Conservation (phyloP, 805 yeast genomes). For the Ogataea henricii region DNA sequence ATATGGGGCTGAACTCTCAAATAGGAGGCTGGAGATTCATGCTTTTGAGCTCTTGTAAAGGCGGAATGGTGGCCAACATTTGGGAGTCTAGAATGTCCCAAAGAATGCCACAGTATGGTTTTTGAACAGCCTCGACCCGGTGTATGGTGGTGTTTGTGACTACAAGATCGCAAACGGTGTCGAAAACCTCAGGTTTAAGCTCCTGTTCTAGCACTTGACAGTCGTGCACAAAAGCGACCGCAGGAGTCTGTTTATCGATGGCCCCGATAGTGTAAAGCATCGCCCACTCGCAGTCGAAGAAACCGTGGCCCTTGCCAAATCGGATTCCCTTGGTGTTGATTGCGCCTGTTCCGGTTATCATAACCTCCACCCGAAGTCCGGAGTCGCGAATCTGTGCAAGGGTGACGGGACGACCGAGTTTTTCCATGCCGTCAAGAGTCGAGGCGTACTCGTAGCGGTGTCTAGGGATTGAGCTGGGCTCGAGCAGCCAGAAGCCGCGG, state of each 20-base stretch:
- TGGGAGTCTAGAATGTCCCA: conserved; percentile 32
- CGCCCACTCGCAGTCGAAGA: conserved; percentile 36
- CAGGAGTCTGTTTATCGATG: conserved; percentile 23
- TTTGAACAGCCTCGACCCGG: conserved; percentile 20
- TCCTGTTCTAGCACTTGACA: conserved; percentile 32
- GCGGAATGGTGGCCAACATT: conserved; percentile 34
- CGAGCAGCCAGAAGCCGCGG: conserved; percentile 31
- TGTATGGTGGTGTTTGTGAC: conserved; percentile 28
- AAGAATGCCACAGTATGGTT: conserved; percentile 32
- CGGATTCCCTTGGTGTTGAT: conserved; percentile 33
- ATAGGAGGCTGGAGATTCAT: conserved; percentile 14
- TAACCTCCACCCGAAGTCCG: conserved; percentile 23
- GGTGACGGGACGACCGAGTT: conserved; percentile 23
- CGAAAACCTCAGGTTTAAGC: conserved; percentile 32
- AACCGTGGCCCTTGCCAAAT: conserved; percentile 37
- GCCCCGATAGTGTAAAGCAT: conserved; percentile 31
- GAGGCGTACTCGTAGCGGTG: conserved; percentile 28
- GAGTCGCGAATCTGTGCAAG: conserved; percentile 20
- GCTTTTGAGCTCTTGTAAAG: conserved; percentile 33
- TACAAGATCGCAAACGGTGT: conserved; percentile 35
- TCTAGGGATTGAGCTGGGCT: conserved; percentile 26
- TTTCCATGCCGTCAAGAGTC: conserved; percentile 36
- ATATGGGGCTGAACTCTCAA: not conserved
- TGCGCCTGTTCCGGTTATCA: conserved; percentile 38
- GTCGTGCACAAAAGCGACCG: conserved; percentile 36